Evolutionary conservation across 495 filamentous ascomycete genomes (phyloP), one percentile per base, ranked within the genome.

Genomic region (Terfezia boudieri): DNA sequence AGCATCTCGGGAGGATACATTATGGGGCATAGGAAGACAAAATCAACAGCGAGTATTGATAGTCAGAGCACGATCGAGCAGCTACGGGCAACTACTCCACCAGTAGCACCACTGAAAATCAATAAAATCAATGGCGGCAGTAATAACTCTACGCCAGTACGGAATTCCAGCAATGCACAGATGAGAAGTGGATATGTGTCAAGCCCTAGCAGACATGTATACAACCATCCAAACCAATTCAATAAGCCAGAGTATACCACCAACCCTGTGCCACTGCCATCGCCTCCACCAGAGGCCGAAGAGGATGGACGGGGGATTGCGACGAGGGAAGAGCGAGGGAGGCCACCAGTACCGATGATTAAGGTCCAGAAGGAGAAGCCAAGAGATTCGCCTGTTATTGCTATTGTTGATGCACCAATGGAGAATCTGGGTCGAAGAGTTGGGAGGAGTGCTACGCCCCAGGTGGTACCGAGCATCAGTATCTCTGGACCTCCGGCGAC

Each of bases 321-420:
- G 14, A 9, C 41, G 41, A 46, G 41, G 41, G 41, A 46, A 8
- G 41, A 46, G 41, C 12, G 41, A 20, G 41, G 41, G 37, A 53
- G 49, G n/a, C 61, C 58, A 26, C 55, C 46, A 8, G 10, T 61
- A 20, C 70, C 70, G 22, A 63, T 51, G 16, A 65, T 67, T 57
- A 68, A 59, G 52, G 51, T 71, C 10, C 61, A 66, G 43, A 59
- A 3, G 41, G 26, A 32, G 26, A 14, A 4, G 8, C 41, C 41
- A 20, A 14, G 14, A 14, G 41, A 46, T 4, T 8, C 41, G 8
- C 41, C 41, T 5, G 41, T 46, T 4, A 46, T 46, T 46, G 41
- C 41, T 46, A 20, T 46, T 46, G 41, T 46, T 4, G 41, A 46
- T 14, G 41, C 4, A 20, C 1, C 41, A 20, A 5, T 46, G 17